phyloP scores from a whole-genome alignment of 73 alveolate genomes.

The Tetrahymena elliotti region DNA sequence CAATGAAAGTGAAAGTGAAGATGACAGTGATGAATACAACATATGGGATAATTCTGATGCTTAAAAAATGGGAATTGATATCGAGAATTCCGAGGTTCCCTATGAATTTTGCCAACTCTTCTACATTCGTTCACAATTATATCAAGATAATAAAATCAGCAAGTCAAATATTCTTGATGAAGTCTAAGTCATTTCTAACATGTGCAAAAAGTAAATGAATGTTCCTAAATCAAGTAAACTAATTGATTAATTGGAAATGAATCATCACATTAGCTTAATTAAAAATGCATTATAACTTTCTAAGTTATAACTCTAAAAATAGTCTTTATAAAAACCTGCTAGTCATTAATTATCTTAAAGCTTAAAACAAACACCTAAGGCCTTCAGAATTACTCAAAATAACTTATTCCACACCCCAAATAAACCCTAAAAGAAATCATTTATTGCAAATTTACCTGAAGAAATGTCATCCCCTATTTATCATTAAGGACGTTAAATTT shows the following conservation, averaged over 20 bases:
- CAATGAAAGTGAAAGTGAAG: background rate
- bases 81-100: background rate
- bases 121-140: background rate
- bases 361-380: background rate
- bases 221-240: background rate
- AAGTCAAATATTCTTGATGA: background rate
- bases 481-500: background rate
- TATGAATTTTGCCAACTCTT: background rate
- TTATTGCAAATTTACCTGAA: background rate
- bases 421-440: background rate
- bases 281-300: background rate
- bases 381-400: background rate
- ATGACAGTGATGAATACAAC: background rate
- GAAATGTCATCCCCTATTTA: background rate
- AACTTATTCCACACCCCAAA: background rate
- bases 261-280: background rate
- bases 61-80: background rate
- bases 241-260: background rate
- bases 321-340: background rate
- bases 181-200: background rate
- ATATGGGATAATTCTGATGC: background rate
- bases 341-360: background rate
- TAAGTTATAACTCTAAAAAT: background rate
- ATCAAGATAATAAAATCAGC: background rate
- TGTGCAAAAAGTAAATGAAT: background rate